Evolutionary conservation across 2,329 filamentous ascomycete species (phyloP).

Genomic region (Pseudopyricularia javanii): DNA sequence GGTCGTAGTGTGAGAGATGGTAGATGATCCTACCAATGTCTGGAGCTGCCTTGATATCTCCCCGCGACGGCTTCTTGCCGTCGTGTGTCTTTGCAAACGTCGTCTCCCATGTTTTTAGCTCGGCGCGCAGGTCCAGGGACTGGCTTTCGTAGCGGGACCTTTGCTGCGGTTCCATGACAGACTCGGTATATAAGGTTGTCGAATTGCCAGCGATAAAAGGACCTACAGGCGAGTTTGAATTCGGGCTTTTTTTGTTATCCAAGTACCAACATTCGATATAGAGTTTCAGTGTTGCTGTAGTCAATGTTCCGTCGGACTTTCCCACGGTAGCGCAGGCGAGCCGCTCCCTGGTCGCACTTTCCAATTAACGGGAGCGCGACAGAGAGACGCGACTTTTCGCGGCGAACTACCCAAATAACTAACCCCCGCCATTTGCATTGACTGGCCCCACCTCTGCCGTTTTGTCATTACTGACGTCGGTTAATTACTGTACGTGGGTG

Average conservation of each 20-base stretch:
- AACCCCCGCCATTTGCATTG: neutral
- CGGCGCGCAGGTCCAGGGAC: slow-evolving; percentile 45
- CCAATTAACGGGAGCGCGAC: neutral
- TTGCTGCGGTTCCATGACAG: slow-evolving; percentile 32
- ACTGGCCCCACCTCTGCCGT: neutral
- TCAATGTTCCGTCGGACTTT: too few relatives aligned
- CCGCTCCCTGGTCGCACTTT: too few relatives aligned
- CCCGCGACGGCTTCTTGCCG: slow-evolving; percentile 57
- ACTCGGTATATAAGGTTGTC: too few relatives aligned
- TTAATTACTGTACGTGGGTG: too few relatives aligned
- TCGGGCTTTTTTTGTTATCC: too few relatives aligned
- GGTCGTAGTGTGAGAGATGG: neutral
- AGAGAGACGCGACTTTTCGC: neutral
- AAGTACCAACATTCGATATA: too few relatives aligned
- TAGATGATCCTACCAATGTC: slow-evolving; percentile 49
- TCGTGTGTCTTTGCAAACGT: slow-evolving; percentile 49
- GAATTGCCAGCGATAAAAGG: too few relatives aligned
- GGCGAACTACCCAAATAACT: neutral
- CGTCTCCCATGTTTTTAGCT: slow-evolving; percentile 65
- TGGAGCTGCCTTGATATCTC: slow-evolving; percentile 65
- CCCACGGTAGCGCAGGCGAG: too few relatives aligned
- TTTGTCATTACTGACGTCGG: too few relatives aligned
- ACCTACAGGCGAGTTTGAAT: too few relatives aligned
- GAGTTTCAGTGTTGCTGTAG: too few relatives aligned
- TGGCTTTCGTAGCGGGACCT: slow-evolving; percentile 33